phyloP scores from a whole-genome alignment of 306 rosid genomes.

The Prunus davidiana region DNA sequence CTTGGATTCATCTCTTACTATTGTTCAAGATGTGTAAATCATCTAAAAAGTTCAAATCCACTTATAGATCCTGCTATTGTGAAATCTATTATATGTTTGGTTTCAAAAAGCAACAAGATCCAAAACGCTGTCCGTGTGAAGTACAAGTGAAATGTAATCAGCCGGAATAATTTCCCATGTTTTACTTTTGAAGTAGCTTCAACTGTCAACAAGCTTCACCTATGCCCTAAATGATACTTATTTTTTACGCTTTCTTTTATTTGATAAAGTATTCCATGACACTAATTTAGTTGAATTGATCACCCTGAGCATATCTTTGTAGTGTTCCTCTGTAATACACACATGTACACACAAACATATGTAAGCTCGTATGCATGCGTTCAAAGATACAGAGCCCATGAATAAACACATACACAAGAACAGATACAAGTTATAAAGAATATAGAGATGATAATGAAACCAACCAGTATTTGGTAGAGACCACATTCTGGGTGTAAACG shows the following conservation, averaged over 20 bases:
- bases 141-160: background rate
- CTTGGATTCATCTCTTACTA: background rate
- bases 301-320: background rate
- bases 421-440: constrained; percentile 10
- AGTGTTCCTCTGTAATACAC: background rate
- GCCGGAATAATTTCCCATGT: background rate
- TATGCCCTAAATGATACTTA: background rate
- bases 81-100: background rate
- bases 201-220: background rate
- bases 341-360: background rate
- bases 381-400: background rate
- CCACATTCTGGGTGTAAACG: constrained; percentile 53
- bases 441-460: constrained; percentile 22
- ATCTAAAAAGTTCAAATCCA: background rate
- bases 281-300: background rate
- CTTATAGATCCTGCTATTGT: background rate
- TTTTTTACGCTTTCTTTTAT: background rate
- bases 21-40: background rate
- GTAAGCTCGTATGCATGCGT: background rate
- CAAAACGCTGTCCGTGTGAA: background rate
- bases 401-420: background rate
- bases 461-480: constrained; percentile 65
- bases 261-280: background rate
- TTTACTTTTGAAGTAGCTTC: background rate
- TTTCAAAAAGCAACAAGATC: background rate